Conservation (phyloP, 768 basidiomycete genomes). For the Phaffia tasmanica region DNA sequence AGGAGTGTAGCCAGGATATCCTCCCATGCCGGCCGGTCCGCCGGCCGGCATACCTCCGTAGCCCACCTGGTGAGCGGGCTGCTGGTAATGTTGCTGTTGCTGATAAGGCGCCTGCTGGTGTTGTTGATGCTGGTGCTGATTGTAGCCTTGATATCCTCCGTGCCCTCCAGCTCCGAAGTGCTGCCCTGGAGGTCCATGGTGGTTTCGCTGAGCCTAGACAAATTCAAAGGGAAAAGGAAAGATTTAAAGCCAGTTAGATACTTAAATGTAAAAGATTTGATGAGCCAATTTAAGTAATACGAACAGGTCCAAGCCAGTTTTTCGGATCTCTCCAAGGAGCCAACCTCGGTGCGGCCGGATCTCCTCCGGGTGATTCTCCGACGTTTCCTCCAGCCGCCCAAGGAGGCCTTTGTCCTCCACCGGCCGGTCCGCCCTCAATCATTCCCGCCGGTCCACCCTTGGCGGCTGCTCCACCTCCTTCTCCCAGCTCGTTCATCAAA, state of each 20-base stretch:
- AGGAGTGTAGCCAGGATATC: too few species aligned
- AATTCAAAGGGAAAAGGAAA: neutral
- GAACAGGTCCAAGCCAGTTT: slow-evolving; percentile 25
- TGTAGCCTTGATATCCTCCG: neutral
- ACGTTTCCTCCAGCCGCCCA: slow-evolving; percentile 6
- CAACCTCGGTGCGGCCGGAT: slow-evolving; percentile 5
- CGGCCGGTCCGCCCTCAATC: slow-evolving; percentile 17
- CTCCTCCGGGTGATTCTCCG: neutral
- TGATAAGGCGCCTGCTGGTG: neutral
- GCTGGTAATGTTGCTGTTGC: neutral
- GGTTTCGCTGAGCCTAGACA: neutral
- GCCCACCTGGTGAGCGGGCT: neutral
- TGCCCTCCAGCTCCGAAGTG: neutral
- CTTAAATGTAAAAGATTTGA: neutral
- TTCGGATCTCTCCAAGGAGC: slow-evolving; percentile 23
- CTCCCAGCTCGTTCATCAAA: slow-evolving; percentile 95
- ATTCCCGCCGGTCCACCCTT: slow-evolving; percentile 24
- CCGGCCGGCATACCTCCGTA: neutral
- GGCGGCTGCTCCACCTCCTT: slow-evolving; percentile 52
- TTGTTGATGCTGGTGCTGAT: slow-evolving; percentile 3
- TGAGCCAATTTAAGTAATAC: neutral
- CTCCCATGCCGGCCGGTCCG: neutral
- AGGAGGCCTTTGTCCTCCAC: slow-evolving; percentile 5
- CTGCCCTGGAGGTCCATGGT: slow-evolving; percentile 9
- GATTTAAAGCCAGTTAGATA: neutral